These are phyloP conservation scores for Candida quercuum DNA, from an alignment of 805 yeast species.

Conservation along the genomic window DNA sequence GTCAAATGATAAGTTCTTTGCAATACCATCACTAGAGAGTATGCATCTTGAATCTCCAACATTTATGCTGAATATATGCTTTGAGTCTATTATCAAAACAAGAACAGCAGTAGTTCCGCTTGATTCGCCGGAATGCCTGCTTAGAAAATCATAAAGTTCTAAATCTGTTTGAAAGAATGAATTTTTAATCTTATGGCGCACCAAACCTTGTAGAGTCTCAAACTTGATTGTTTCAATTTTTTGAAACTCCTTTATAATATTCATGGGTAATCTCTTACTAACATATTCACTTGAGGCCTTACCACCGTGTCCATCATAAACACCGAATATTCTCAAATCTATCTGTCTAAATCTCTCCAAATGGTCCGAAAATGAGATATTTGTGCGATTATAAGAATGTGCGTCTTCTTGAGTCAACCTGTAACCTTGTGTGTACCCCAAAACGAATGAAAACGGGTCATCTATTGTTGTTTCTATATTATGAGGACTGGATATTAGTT, in stretches of 20 bases:
- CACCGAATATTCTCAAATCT: constrained; percentile 49
- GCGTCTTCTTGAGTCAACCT: constrained; percentile 75
- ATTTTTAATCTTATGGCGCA: constrained; percentile 34
- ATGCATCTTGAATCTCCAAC: constrained; percentile 76
- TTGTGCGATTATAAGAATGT: constrained; percentile 45
- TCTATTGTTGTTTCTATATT: constrained; percentile 38
- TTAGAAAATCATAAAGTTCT: constrained; percentile 33
- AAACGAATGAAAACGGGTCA: constrained; percentile 42
- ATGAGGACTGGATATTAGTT: constrained; percentile 67
- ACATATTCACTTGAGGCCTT: constrained; percentile 51
- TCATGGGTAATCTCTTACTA: constrained; percentile 28
- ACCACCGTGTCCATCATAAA: constrained; percentile 85
- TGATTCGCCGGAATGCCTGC: constrained; percentile 23
- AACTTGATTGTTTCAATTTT: constrained; percentile 15
- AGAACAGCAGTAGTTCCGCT: constrained; percentile 53
- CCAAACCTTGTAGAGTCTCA: constrained; percentile 28
- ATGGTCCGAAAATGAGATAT: constrained; percentile 26
- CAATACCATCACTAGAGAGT: constrained; percentile 40
- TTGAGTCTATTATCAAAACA: constrained; percentile 37
- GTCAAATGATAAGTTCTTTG: constrained; percentile 63
- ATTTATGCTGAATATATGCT: constrained; percentile 53
- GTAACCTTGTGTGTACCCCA: constrained; percentile 79
- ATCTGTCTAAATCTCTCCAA: constrained; percentile 17
- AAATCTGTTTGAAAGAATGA: constrained; percentile 42
- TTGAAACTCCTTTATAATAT: constrained; percentile 8